phyloP scores from a whole-genome alignment of 1,139 yeast species.

The Pichia sp. region DNA sequence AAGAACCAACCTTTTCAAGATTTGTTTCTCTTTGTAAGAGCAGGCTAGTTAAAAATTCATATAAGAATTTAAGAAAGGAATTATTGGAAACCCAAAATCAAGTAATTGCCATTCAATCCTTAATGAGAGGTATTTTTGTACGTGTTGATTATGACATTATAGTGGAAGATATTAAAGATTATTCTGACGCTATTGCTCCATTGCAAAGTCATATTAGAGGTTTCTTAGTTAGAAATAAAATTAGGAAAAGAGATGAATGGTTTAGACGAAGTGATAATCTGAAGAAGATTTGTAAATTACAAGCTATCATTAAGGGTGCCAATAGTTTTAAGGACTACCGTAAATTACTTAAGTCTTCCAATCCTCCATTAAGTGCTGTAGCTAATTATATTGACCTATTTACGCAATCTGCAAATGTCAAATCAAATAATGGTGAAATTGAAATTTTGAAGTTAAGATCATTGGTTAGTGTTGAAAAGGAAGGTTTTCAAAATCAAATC shows the following conservation, averaged over 20 bases:
- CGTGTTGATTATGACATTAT: slow-evolving; percentile 45
- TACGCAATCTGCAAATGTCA: slow-evolving; percentile 65
- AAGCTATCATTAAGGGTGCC: slow-evolving; percentile 63
- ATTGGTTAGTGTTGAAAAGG: slow-evolving; percentile 55
- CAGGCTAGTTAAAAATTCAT: slow-evolving; percentile 31
- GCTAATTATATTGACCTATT: slow-evolving; percentile 70
- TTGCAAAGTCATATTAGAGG: slow-evolving; percentile 53
- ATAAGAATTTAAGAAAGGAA: slow-evolving; percentile 25
- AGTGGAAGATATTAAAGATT: slow-evolving; percentile 48
- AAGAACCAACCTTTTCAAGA: slow-evolving; percentile 33
- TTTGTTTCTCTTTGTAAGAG: slow-evolving; percentile 46
- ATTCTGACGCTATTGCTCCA: slow-evolving; percentile 33
- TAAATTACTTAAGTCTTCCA: slow-evolving; percentile 57
- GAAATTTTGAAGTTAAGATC: slow-evolving; percentile 64
- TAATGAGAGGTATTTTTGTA: slow-evolving; percentile 41
- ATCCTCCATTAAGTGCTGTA: slow-evolving; percentile 75
- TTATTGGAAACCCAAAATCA: slow-evolving; percentile 28
- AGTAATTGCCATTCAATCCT: slow-evolving; percentile 33
- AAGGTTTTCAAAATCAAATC: slow-evolving; percentile 61
- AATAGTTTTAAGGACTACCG: slow-evolving; percentile 69
- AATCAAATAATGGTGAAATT: slow-evolving; percentile 55
- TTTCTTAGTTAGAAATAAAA: slow-evolving; percentile 32
- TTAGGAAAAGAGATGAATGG: slow-evolving; percentile 40
- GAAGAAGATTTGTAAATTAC: slow-evolving; percentile 59
- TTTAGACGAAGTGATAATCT: slow-evolving; percentile 45